Evolutionary conservation across 2,329 filamentous ascomycete species (phyloP).

Genomic region (Ophiostoma populinum): DNA sequence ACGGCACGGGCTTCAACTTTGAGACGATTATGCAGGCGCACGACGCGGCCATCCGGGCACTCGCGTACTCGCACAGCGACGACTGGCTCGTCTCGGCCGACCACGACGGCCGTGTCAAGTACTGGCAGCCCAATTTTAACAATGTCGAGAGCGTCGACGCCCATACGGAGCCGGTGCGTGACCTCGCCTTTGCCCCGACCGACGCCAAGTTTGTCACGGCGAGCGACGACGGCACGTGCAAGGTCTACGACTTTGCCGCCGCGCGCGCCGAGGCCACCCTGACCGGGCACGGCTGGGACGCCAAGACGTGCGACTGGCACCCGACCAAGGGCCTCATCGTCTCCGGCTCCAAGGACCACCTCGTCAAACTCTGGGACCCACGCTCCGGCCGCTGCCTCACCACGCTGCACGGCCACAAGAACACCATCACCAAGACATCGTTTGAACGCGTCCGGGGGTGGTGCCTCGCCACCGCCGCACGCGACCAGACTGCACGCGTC

Average conservation of each 20-base stretch:
- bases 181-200: constrained; percentile 82
- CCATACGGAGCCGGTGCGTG: constrained; percentile 76
- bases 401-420: constrained; percentile 91
- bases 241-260: constrained; percentile 90
- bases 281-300: constrained; percentile 94
- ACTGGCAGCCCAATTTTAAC: constrained; percentile 99
- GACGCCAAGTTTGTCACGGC: constrained; percentile 94
- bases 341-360: constrained; percentile 91
- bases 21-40: constrained; percentile 99
- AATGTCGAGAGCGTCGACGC: constrained; percentile 91
- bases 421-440: constrained; percentile 80
- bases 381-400: constrained; percentile 77
- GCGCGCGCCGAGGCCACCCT: constrained; percentile 69
- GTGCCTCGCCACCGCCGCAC: constrained; percentile 78
- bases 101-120: constrained; percentile 89
- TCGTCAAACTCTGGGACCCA: constrained; percentile 98
- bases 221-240: constrained; percentile 80
- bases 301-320: constrained; percentile 95
- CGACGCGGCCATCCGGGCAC: constrained; percentile 67
- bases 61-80: constrained; percentile 83
- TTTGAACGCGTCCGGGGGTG: constrained; percentile 77
- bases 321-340: constrained; percentile 85
- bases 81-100: constrained; percentile 96
- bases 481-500: constrained; percentile 81
- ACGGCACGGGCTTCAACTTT: constrained; percentile 97